Evolutionary conservation across 2,329 filamentous ascomycete species (phyloP), one percentile per base, ranked within the genome.

Genomic region (Fusarium nurragi): DNA sequence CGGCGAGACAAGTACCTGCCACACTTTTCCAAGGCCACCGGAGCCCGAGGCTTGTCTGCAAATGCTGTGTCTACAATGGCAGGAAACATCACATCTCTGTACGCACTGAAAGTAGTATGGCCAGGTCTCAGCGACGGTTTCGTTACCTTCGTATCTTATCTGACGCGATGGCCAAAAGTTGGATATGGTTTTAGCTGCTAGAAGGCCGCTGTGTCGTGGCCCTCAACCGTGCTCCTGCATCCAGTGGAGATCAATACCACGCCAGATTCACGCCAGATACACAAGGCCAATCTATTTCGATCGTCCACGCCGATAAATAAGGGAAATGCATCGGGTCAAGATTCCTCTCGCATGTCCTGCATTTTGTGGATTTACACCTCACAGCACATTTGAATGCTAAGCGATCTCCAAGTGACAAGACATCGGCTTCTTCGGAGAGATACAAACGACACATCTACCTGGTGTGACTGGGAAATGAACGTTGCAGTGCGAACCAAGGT

Each of bases 371-470:
- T 11, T n/a, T 18, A 18, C 32, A 18, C n/a, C 44, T 54, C 46
- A 30, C 44, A 36, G 52, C 46, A 30, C 44, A 36, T 32, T 51
- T 22, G 18, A 39, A 26, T 44, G 43, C 41, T 50, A 39, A 53
- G 41, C 10, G 18, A 26, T 23, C 22, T 22, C 19, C 32, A 30
- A 48, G 25, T 47, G 36, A 36, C 32, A 54, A 25, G 37, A 21
- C 22, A 9, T 57, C 66, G 67, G 66, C 55, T 61, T 41, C 28
- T 56, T 62, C 47, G 58, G 56, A 54, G 50, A 46, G 22, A 23
- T 30, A 38, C 30, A 54, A 32, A 37, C 38, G 50, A 52, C 45
- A 44, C 32, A 41, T 41, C 43, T 52, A 49, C 56, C 49, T 56
- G 41, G 36, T 44, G 56, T 46, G 46, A 53, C 38, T 44, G 52